Evolutionary conservation across 2,329 filamentous ascomycete species (phyloP).

Genomic region (Chrysoporthe austroafricana): DNA sequence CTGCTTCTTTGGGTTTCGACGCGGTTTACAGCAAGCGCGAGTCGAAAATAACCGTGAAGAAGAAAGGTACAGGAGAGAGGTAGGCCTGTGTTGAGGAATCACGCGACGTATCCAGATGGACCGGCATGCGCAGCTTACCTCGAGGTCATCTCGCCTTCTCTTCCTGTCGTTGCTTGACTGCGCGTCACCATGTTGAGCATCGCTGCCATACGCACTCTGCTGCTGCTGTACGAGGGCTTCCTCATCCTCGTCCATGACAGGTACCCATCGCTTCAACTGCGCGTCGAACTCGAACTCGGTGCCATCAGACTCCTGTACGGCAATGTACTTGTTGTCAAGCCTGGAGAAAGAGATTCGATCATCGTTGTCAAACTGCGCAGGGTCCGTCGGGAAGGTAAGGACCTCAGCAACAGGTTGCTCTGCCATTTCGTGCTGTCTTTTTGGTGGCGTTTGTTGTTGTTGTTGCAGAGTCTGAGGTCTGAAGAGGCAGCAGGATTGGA

Average conservation of each 20-base stretch:
- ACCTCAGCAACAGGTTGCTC: constrained; percentile 34
- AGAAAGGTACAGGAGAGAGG: constrained; percentile 8
- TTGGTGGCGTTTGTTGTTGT: not conserved
- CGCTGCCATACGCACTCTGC: constrained; percentile 34
- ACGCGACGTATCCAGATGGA: constrained; percentile 29
- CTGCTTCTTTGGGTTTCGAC: constrained; percentile 8
- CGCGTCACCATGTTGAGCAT: constrained; percentile 30
- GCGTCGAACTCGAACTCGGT: constrained; percentile 83
- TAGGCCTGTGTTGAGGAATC: constrained; percentile 19
- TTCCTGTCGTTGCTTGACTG: constrained; percentile 40
- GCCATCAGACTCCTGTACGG: constrained; percentile 78
- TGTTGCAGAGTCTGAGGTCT: not conserved
- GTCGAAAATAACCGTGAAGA: not conserved
- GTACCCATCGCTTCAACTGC: constrained; percentile 74
- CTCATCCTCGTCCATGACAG: constrained; percentile 44
- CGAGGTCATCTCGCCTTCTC: constrained; percentile 48
- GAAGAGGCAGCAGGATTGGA: not conserved
- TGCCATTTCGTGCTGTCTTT: constrained; percentile 17
- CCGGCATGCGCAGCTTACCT: constrained; percentile 47
- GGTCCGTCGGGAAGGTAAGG: constrained; percentile 60
- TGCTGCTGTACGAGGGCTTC: constrained; percentile 38
- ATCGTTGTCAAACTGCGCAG: constrained; percentile 73
- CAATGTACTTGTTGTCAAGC: constrained; percentile 78
- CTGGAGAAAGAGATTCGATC: constrained; percentile 87
- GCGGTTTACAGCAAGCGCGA: constrained; percentile 12